Conservation (phyloP, 768 basidiomycete species). For the Leccinum rimulosum region DNA sequence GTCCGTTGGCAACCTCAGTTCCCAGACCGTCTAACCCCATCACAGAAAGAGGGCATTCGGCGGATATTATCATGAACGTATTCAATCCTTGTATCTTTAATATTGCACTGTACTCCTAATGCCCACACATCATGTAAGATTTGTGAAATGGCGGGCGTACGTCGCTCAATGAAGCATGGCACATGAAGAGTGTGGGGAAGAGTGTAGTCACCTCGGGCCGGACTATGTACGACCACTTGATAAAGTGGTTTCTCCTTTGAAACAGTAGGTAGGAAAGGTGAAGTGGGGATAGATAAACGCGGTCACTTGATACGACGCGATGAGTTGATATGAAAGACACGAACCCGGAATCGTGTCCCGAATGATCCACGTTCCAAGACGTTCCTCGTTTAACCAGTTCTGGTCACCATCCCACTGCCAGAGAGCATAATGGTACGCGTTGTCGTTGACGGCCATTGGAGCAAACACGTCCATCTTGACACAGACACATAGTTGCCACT, state of each 20-base stretch:
- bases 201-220: not conserved
- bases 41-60: slow-evolving; percentile 79
- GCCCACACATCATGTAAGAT: slow-evolving; percentile 1
- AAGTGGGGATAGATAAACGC: not conserved
- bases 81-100: slow-evolving; percentile 7
- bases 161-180: not conserved
- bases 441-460: not conserved
- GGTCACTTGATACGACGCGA: slow-evolving; percentile 4
- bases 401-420: not conserved
- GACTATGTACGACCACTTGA: too few species aligned
- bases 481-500: too few species aligned
- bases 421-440: not conserved
- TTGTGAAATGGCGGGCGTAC: not conserved
- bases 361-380: not conserved
- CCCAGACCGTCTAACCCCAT: slow-evolving; percentile 68
- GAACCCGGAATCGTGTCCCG: not conserved
- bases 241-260: too few species aligned
- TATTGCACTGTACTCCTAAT: slow-evolving; percentile 12
- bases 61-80: slow-evolving; percentile 51
- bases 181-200: not conserved
- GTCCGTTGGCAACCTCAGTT: slow-evolving; percentile 84
- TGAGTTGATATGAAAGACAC: slow-evolving; percentile 16
- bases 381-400: too few species aligned
- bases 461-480: not conserved
- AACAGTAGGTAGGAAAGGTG: not conserved